Evolutionary conservation across 768 basidiomycete species (phyloP).

Genomic region (Boletus speciosus): DNA sequence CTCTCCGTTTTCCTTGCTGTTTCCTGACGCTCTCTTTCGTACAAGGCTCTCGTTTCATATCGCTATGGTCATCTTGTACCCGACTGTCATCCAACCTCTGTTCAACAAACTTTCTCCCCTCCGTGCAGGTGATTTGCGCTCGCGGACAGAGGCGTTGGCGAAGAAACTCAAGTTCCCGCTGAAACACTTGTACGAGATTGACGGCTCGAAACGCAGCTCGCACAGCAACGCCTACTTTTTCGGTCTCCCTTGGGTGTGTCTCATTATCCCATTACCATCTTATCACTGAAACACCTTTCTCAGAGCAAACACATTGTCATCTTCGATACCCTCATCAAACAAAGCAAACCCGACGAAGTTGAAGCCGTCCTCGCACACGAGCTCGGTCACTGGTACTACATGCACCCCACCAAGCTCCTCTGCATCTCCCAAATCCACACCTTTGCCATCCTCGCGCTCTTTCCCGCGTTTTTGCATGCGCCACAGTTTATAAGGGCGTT

Average conservation of each 20-base stretch:
- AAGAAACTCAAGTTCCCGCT: constrained; percentile 86
- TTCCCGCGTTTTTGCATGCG: constrained; percentile 86
- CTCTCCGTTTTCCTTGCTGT: constrained; percentile 5
- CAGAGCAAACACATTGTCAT: constrained; percentile 94
- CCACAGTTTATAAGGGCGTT: constrained; percentile 77
- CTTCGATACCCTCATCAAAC: constrained; percentile 94
- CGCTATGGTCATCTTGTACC: constrained; percentile 77
- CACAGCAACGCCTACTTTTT: constrained; percentile 99
- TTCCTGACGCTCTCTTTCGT: background rate
- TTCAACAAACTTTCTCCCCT: constrained; percentile 97
- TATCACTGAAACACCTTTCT: background rate
- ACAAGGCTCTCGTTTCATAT: constrained; percentile 77
- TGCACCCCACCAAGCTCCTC: constrained; percentile 88
- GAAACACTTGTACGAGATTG: constrained; percentile 93
- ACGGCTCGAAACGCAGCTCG: constrained; percentile 92
- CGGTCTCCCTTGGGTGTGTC: constrained; percentile 84
- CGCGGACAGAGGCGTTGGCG: constrained; percentile 74
- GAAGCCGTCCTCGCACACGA: constrained; percentile 98
- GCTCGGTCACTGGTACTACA: constrained; percentile 93
- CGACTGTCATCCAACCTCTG: constrained; percentile 86
- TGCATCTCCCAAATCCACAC: constrained; percentile 84
- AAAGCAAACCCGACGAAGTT: constrained; percentile 86
- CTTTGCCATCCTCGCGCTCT: constrained; percentile 79
- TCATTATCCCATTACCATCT: background rate
- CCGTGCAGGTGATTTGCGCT: constrained; percentile 68